These are phyloP conservation scores for Tricholoma terreum DNA, from an alignment of 768 basidiomycete species.

Conservation along the genomic window DNA sequence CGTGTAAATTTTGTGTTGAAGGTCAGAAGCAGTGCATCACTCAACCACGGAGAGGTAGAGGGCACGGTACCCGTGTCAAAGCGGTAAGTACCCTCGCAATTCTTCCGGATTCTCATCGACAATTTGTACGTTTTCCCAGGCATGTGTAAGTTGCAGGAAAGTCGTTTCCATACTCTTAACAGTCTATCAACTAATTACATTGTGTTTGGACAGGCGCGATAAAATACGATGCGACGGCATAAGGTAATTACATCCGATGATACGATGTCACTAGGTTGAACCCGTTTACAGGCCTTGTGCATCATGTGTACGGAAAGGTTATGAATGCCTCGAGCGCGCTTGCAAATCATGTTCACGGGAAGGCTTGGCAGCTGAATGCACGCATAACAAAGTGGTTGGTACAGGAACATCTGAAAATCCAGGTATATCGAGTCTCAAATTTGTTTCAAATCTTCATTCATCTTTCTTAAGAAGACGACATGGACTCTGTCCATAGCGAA, in stretches of 20 bases:
- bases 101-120: conserved; percentile 7
- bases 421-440: conserved; percentile 12
- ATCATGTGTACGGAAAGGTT: conserved; percentile 48
- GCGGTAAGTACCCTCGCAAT: conserved; percentile 38
- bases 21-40: conserved; percentile 45
- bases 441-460: not conserved
- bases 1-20: conserved; percentile 52
- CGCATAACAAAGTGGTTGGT: conserved; percentile 33
- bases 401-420: conserved; percentile 20
- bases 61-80: conserved; percentile 60
- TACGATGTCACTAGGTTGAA: not conserved
- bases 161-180: conserved; percentile 9
- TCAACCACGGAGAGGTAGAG: conserved; percentile 50
- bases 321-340: conserved; percentile 49
- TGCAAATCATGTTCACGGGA: conserved; percentile 44
- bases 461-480: conserved; percentile 1
- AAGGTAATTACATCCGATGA: conserved; percentile 38
- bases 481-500: conserved; percentile 1
- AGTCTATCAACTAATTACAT: conserved; percentile 2
- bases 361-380: conserved; percentile 44
- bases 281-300: conserved; percentile 42
- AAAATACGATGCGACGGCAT: conserved; percentile 61
- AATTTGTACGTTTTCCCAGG: conserved; percentile 33
- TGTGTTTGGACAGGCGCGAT: conserved; percentile 42
- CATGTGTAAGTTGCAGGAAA: conserved; percentile 60